Evolutionary conservation across 2,329 filamentous ascomycete species (phyloP), one percentile per base, ranked within the genome.

Genomic region (Pseudogymnoascus sp.): DNA sequence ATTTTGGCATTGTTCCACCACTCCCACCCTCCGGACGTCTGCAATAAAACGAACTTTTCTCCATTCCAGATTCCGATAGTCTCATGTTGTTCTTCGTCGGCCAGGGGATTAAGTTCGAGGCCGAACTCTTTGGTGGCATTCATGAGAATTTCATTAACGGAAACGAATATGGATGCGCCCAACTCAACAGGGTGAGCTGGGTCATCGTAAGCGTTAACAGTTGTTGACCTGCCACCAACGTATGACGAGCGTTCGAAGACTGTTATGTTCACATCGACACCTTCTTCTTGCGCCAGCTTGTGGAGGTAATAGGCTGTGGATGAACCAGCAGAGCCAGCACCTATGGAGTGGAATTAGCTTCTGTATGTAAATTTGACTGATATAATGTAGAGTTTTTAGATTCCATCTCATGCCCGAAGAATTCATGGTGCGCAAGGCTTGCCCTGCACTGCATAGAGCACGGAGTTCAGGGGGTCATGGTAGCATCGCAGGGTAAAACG

Each of bases 111-210:
- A 33, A 76, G 74, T 16, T 78, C 77, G 3, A 99, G 83, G n/a
- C 84, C 84, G 71, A 96, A 92, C 12, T 83, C 80, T 33, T 82
- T 76, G 6, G 84, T 86, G 0, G 92, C 89, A 62, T 89, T 86
- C 69, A 87, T 84, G 39, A 99, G 81, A 69, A 96, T 96, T 39
- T 85, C 79, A 71, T 97, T 99, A 45, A 89, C 83, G 59, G 88
- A 74, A 49, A 97, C 90, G 72, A 97, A 99, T 69, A 97, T 96
- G 65, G 89, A 93, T 10, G 90, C 94, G 14, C 94, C 94, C 0
- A 97, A 80, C 74, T 99, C 94, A 37, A 96, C 83, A 1, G 89
- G 88, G 39, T 86, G 78, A 0, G 77, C 66, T 1, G 86, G 78
- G 68, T 93, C 81, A 66, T 84, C 81, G 72, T 89, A 93, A 2